These are phyloP conservation scores for Cutaneotrichosporon dermatis DNA, from an alignment of 1,284 basidiomycete genomes.

Conservation along the genomic window DNA sequence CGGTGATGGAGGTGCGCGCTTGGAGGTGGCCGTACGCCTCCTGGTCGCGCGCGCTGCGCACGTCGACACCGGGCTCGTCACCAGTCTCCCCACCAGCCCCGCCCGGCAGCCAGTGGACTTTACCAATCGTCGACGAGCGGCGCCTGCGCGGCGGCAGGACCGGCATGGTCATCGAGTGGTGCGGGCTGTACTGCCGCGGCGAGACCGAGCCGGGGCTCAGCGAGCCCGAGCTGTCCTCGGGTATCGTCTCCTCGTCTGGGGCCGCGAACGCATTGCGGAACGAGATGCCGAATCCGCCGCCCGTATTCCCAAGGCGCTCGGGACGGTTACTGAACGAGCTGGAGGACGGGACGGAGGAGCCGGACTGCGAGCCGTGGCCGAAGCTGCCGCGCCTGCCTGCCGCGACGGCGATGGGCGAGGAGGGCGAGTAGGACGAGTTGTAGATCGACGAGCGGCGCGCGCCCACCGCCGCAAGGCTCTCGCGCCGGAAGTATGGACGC, in stretches of 20 bases:
- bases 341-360: not conserved
- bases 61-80: slow-evolving; percentile 49
- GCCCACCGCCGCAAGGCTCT: not conserved
- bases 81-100: slow-evolving; percentile 35
- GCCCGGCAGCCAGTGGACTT: slow-evolving; percentile 32
- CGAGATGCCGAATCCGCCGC: not conserved
- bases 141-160: not conserved
- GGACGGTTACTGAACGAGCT: not conserved
- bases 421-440: not conserved
- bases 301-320: not conserved
- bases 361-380: too few relatives aligned
- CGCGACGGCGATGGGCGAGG: not conserved
- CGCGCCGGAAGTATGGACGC: not conserved
- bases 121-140: not conserved
- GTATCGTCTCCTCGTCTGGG: slow-evolving; percentile 3
- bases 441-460: slow-evolving; percentile 4
- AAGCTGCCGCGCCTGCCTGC: too few relatives aligned
- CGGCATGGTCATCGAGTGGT: not conserved
- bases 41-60: slow-evolving; percentile 40
- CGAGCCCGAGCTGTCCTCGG: not conserved
- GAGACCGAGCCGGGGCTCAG: not conserved
- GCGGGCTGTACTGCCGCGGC: not conserved
- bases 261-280: slow-evolving; percentile 2
- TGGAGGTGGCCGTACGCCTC: slow-evolving; percentile 39
- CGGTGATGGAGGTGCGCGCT: slow-evolving; percentile 28